Evolutionary conservation across 768 basidiomycete species (phyloP).

Genomic region (Pleurotus citrinopileatus): DNA sequence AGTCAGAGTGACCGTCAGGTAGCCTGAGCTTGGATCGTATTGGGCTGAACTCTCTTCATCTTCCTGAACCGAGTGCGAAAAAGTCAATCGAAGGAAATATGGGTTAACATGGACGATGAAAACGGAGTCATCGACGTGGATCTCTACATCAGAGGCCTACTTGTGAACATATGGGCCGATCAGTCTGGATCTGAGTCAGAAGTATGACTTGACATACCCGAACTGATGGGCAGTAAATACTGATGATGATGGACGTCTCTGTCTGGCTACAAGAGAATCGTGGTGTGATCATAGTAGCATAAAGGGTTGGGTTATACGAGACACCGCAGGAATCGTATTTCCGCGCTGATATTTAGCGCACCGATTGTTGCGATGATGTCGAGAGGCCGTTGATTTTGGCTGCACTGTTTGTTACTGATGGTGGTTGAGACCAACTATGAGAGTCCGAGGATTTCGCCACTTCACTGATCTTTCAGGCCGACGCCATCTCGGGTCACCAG

Average conservation of each 20-base stretch:
- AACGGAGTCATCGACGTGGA: slow-evolving; percentile 67
- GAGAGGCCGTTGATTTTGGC: neutral
- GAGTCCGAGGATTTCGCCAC: neutral
- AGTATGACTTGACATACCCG: slow-evolving; percentile 42
- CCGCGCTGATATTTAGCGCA: neutral
- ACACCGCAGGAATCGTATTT: no score
- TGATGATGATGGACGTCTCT: slow-evolving; percentile 48
- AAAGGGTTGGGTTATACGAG: neutral
- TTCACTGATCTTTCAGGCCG: neutral
- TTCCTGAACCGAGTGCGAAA: slow-evolving; percentile 61
- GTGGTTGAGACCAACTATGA: neutral
- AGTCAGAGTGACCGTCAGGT: slow-evolving; percentile 67
- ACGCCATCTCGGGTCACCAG: neutral
- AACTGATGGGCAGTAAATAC: slow-evolving; percentile 69
- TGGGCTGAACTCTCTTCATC: slow-evolving; percentile 69
- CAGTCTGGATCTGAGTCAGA: slow-evolving; percentile 1
- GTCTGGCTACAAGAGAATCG: slow-evolving; percentile 71
- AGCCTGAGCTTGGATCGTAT: slow-evolving; percentile 80
- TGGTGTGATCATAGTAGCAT: slow-evolving; percentile 66
- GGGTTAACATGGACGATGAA: slow-evolving; percentile 79
- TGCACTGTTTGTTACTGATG: neutral
- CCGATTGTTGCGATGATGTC: neutral
- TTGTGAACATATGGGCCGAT: slow-evolving; percentile 21
- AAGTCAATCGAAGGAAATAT: slow-evolving; percentile 80
- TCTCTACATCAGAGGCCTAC: slow-evolving; percentile 82